Evolutionary conservation across 805 yeast species (phyloP).

Genomic region (Nakazawaea populi): DNA sequence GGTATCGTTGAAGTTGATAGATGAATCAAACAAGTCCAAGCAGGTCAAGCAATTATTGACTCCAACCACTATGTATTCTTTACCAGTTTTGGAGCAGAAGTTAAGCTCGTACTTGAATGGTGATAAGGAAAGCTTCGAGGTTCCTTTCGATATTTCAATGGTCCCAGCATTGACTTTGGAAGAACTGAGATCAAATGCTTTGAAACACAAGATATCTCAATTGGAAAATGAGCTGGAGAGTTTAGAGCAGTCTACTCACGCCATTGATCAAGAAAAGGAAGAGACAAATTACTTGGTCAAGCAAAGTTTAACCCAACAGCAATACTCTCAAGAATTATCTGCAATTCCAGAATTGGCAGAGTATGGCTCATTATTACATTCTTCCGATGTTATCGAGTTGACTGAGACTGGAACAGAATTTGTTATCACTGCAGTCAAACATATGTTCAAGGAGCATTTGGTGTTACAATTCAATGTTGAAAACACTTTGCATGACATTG

Average conservation of each 20-base stretch:
- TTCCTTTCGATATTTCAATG: conserved; percentile 64
- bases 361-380: conserved; percentile 72
- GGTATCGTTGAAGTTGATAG: conserved; percentile 58
- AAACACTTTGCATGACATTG: conserved; percentile 76
- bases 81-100: conserved; percentile 73
- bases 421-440: conserved; percentile 80
- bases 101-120: conserved; percentile 63
- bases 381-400: conserved; percentile 58
- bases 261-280: conserved; percentile 18
- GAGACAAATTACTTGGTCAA: conserved; percentile 23
- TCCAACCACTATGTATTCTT: conserved; percentile 64
- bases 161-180: conserved; percentile 65
- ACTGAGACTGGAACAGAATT: conserved; percentile 94
- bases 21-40: conserved; percentile 21
- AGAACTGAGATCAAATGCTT: conserved; percentile 61
- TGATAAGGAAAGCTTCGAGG: conserved; percentile 38
- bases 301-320: conserved; percentile 43
- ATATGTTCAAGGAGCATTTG: conserved; percentile 69
- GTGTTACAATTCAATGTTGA: conserved; percentile 76
- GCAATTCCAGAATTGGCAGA: conserved; percentile 65
- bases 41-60: conserved; percentile 48
- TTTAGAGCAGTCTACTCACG: conserved; percentile 13
- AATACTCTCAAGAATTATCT: conserved; percentile 63
- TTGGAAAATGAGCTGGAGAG: conserved; percentile 17
- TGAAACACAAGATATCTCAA: conserved; percentile 41